These are phyloP conservation scores for Penicillium sumatraense DNA, from an alignment of 2,329 filamentous ascomycete genomes.

Conservation along the genomic window DNA sequence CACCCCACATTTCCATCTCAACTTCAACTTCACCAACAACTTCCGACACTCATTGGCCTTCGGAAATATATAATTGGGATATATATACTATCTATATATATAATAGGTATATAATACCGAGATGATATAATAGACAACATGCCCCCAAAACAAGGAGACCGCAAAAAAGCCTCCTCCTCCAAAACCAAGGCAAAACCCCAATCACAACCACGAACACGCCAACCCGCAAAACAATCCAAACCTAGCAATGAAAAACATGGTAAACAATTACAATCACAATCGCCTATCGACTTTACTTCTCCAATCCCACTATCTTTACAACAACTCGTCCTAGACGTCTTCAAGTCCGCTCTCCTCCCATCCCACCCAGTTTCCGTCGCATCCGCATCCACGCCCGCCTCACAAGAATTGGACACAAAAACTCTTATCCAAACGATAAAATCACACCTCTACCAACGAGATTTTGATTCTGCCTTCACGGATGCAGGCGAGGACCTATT, in stretches of 20 bases:
- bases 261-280: background rate
- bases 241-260: slow-evolving; percentile 2
- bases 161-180: slow-evolving; percentile 10
- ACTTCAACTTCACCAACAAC: background rate
- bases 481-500: slow-evolving; percentile 68
- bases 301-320: slow-evolving; percentile 60
- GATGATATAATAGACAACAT: slow-evolving; percentile 2
- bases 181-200: slow-evolving; percentile 9
- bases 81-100: too few species aligned
- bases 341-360: slow-evolving; percentile 66
- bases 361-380: background rate
- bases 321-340: slow-evolving; percentile 74
- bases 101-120: too few species aligned
- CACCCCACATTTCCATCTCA: too few species aligned
- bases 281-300: slow-evolving; percentile 29
- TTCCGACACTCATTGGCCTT: too few species aligned
- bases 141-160: slow-evolving; percentile 17
- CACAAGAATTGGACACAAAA: slow-evolving; percentile 49
- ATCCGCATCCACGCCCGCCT: slow-evolving; percentile 43
- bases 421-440: slow-evolving; percentile 79
- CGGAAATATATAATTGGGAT: too few species aligned
- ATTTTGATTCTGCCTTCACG: slow-evolving; percentile 79
- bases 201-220: slow-evolving; percentile 7
- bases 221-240: slow-evolving; percentile 9
- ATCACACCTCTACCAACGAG: slow-evolving; percentile 79